Conservation (phyloP, 768 basidiomycete species). For the Trametes maxima region DNA sequence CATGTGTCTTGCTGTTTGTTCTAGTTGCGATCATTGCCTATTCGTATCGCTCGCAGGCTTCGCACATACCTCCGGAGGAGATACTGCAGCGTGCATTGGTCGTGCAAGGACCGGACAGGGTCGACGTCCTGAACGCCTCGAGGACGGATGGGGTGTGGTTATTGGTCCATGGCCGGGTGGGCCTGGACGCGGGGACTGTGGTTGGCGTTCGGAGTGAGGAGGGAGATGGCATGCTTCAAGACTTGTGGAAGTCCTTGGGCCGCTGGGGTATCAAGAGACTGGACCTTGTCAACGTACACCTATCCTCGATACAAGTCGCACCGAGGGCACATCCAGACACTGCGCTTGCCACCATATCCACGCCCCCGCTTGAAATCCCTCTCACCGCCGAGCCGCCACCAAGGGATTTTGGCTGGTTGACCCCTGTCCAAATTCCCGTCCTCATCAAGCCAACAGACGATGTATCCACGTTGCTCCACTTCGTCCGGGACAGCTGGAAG, state of each 20-base stretch:
- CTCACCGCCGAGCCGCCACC: conserved; percentile 54
- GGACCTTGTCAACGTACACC: conserved; percentile 56
- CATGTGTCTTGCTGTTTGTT: conserved; percentile 50
- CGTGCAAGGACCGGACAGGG: conserved; percentile 58
- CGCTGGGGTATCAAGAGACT: conserved; percentile 64
- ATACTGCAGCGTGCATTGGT: conserved; percentile 57
- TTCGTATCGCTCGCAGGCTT: conserved; percentile 63
- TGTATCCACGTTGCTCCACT: conserved; percentile 47
- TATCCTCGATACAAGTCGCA: conserved; percentile 53
- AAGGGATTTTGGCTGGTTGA: conserved; percentile 58
- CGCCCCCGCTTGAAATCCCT: conserved; percentile 56
- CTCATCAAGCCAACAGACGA: conserved; percentile 57
- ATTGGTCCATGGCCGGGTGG: conserved; percentile 55
- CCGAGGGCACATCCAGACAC: conserved; percentile 43
- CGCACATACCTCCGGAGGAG: conserved; percentile 56
- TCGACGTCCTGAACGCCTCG: conserved; percentile 67
- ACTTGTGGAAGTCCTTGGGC: conserved; percentile 66
- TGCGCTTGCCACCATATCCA: conserved; percentile 49
- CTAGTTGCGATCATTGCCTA: conserved; percentile 57
- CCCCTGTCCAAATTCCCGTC: conserved; percentile 52
- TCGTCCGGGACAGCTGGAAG: conserved; percentile 61
- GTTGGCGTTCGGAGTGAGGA: conserved; percentile 54
- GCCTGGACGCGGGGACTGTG: conserved; percentile 66
- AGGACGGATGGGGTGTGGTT: conserved; percentile 61
- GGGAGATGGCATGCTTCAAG: conserved; percentile 47